Conservation (phyloP, 2,329 filamentous ascomycete genomes). For the Cordyceps militaris region DNA sequence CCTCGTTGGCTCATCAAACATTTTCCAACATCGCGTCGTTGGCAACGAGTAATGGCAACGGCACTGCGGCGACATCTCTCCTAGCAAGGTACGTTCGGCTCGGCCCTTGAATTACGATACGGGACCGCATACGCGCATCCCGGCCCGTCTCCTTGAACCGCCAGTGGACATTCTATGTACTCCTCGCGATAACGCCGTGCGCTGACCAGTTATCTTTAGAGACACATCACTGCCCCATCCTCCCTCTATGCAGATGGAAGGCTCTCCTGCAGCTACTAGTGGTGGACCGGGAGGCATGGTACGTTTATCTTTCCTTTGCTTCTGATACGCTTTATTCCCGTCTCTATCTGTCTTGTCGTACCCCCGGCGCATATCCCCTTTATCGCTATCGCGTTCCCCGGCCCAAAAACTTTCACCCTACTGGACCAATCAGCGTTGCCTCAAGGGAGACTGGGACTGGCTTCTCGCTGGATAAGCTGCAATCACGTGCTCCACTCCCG, state of each 20-base stretch:
- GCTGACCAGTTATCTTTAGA: constrained; percentile 7
- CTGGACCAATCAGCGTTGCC: constrained; percentile 10
- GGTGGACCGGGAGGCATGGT: constrained; percentile 35
- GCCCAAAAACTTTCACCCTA: not conserved
- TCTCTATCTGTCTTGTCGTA: constrained; percentile 10
- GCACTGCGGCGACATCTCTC: constrained; percentile 33
- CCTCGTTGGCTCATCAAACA: constrained; percentile 31
- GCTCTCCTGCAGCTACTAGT: constrained; percentile 34
- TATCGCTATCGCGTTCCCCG: constrained; percentile 13
- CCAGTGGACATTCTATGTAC: constrained; percentile 11
- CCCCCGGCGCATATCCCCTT: not conserved
- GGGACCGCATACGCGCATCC: not conserved
- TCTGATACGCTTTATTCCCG: constrained; percentile 10
- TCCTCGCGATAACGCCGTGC: constrained; percentile 3
- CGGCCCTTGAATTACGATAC: not conserved
- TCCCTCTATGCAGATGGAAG: constrained; percentile 11
- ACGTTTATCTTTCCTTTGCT: constrained; percentile 21
- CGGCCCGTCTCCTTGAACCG: not conserved
- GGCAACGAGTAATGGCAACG: constrained; percentile 29
- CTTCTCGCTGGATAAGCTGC: constrained; percentile 12
- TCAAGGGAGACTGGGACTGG: constrained; percentile 3
- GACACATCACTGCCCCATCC: constrained; percentile 12
- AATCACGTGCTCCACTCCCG: constrained; percentile 26
- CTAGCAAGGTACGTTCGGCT: constrained; percentile 38
- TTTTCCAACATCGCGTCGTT: constrained; percentile 40